A percentile compares a stretch with the other conserved stretches of the same genome.
These are phyloP conservation scores for Pseudognaphalium luteoalbum DNA, from an alignment of 129 eudicot species.

Conservation along the genomic window DNA sequence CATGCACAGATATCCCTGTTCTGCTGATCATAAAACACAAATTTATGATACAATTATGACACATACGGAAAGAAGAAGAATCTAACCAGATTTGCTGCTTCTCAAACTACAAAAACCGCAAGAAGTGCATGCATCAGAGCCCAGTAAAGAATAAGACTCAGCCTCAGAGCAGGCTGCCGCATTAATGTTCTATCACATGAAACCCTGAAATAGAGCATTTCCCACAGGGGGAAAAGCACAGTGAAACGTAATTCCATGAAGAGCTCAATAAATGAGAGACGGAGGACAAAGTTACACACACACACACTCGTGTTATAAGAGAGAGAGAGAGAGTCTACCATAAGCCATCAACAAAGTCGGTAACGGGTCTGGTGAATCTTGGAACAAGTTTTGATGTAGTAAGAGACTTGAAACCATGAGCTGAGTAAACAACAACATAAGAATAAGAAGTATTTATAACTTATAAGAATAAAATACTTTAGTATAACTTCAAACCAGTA, in stretches of 20 bases:
- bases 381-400: conserved; percentile 90
- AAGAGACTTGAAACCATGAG: conserved; percentile 98
- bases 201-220: conserved; percentile 53
- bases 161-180: conserved; percentile 92
- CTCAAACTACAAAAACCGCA: conserved; percentile 76
- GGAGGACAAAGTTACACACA: conserved; percentile 7
- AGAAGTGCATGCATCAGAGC: conserved; percentile 85
- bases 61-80: conserved; percentile 9
- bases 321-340: conserved; percentile 47
- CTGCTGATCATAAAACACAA: conserved; percentile 11
- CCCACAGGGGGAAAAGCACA: background rate
- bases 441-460: background rate
- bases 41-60: conserved; percentile 7
- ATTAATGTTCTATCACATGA: conserved; percentile 91
- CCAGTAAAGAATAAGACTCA: conserved; percentile 91
- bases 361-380: conserved; percentile 85
- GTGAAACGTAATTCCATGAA: background rate
- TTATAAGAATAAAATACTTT: conserved; percentile 12
- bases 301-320: background rate
- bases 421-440: conserved; percentile 42
- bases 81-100: conserved; percentile 41
- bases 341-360: conserved; percentile 87
- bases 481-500: conserved; percentile 19
- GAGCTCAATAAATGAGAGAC: conserved; percentile 9
- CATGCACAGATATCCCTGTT: conserved; percentile 1